Conservation (phyloP, 1,139 yeast species). For the Yamadazyma siamensis region DNA sequence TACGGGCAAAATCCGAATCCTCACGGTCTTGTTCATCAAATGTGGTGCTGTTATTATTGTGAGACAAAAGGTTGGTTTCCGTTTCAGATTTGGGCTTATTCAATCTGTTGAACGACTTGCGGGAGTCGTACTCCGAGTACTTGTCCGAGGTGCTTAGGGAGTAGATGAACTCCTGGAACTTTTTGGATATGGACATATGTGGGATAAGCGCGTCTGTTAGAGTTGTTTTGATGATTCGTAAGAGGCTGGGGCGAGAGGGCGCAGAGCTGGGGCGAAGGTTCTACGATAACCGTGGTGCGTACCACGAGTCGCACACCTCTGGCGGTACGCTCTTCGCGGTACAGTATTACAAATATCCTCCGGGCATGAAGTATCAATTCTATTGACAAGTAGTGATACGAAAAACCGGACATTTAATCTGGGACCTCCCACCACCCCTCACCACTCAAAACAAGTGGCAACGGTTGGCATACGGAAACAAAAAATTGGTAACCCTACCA, state of each 20-base stretch:
- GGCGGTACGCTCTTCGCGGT: background rate
- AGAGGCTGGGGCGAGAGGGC: background rate
- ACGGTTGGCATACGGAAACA: constrained; percentile 13
- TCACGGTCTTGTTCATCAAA: constrained; percentile 11
- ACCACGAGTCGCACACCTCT: background rate
- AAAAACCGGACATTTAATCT: constrained; percentile 44
- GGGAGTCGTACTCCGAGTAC: constrained; percentile 63
- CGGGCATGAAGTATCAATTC: constrained; percentile 54
- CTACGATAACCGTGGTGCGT: background rate
- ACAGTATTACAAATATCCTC: constrained; percentile 32
- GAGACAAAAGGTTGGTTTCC: constrained; percentile 30
- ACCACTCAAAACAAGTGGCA: constrained; percentile 24
- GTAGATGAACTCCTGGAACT: constrained; percentile 55
- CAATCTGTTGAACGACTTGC: constrained; percentile 44
- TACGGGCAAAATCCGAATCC: constrained; percentile 8
- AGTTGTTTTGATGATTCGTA: too few relatives aligned
- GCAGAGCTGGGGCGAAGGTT: background rate
- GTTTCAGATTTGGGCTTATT: constrained; percentile 35
- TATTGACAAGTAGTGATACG: constrained; percentile 43
- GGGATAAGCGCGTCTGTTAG: constrained; percentile 1
- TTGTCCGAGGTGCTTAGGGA: constrained; percentile 64
- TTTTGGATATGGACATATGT: constrained; percentile 27
- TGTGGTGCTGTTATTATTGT: constrained; percentile 26
- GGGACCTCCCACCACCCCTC: constrained; percentile 32
- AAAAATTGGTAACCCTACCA: constrained; percentile 16